Percentiles rank a stretch among this genome's conserved stretches.
These are phyloP conservation scores for Punctularia strigosozonata DNA, from an alignment of 768 basidiomycete genomes.

Conservation along the genomic window DNA sequence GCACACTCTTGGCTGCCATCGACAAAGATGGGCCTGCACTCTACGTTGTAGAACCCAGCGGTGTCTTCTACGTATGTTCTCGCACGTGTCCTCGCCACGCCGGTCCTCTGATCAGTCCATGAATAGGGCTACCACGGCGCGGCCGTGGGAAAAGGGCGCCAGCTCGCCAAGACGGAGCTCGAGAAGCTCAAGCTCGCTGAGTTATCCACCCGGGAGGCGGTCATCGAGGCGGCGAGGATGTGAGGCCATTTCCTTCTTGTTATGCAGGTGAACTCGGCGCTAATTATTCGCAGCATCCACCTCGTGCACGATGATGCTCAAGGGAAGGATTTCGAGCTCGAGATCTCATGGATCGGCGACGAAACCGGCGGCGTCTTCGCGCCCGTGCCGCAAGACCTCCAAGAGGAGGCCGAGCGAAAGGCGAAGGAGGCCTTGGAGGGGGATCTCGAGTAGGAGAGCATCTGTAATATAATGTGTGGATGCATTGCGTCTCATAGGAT, in stretches of 20 bases:
- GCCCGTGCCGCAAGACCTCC: constrained; percentile 75
- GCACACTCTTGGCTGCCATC: constrained; percentile 80
- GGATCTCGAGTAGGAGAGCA: constrained; percentile 47
- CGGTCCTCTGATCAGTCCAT: not conserved
- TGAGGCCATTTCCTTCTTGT: constrained; percentile 26
- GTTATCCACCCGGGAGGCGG: constrained; percentile 73
- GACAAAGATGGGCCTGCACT: constrained; percentile 83
- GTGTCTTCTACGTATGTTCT: constrained; percentile 69
- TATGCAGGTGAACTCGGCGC: constrained; percentile 4
- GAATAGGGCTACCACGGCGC: constrained; percentile 86
- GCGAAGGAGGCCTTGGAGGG: constrained; percentile 76
- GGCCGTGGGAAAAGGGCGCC: constrained; percentile 97
- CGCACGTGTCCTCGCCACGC: not conserved
- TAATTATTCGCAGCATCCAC: constrained; percentile 59
- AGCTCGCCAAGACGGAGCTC: constrained; percentile 94
- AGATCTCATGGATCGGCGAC: constrained; percentile 91
- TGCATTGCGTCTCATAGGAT: not conserved
- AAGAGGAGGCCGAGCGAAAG: constrained; percentile 75
- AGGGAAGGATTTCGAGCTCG: constrained; percentile 96
- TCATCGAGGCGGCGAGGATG: constrained; percentile 92
- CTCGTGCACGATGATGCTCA: constrained; percentile 96
- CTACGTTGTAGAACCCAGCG: constrained; percentile 91
- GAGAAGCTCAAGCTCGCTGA: constrained; percentile 89
- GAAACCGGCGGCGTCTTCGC: constrained; percentile 74
- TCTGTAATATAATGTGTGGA: no score